Percentiles rank a stretch among this genome's conserved stretches.
phyloP scores from a whole-genome alignment of 1,284 basidiomycete genomes.

The Papiliotrema flavescens region DNA sequence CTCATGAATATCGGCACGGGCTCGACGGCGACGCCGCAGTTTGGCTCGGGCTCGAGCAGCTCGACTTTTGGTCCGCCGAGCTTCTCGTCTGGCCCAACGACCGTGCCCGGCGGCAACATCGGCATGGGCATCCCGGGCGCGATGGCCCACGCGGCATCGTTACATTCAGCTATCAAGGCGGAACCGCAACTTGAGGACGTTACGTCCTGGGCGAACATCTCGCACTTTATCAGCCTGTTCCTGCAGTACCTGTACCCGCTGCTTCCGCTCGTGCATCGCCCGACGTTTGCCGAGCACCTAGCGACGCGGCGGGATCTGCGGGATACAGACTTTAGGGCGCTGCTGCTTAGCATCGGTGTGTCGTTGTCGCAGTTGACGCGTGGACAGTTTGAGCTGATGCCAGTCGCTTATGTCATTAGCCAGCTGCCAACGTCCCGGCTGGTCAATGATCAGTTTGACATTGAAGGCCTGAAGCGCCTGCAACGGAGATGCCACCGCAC shows the following conservation, averaged over 20 bases:
- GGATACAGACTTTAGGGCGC: conserved; percentile 46
- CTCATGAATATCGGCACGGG: too few species aligned
- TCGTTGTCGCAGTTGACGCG: conserved; percentile 1
- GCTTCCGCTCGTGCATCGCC: conserved; percentile 47
- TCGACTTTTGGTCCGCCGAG: conserved; percentile 3
- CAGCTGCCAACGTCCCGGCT: conserved; percentile 45
- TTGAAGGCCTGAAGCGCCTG: conserved; percentile 44
- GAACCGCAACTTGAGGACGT: conserved; percentile 46
- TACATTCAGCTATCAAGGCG: neutral
- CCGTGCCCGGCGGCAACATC: too few species aligned
- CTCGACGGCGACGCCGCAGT: too few species aligned
- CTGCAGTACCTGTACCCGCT: conserved; percentile 46
- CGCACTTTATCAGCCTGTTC: conserved; percentile 46
- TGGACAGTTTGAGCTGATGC: neutral
- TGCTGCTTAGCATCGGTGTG: conserved; percentile 44
- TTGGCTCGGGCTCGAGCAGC: too few species aligned
- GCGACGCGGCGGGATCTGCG: conserved; percentile 41
- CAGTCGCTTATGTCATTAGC: conserved; percentile 48
- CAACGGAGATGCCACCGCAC: conserved; percentile 45
- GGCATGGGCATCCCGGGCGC: neutral
- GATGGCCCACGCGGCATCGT: neutral
- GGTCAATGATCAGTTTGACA: conserved; percentile 41
- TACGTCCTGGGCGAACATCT: conserved; percentile 44
- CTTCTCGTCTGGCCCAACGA: neutral
- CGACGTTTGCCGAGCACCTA: conserved; percentile 44